These are phyloP conservation scores for Leucaena leucocephala DNA, from an alignment of 306 rosid species.

Conservation along the genomic window DNA sequence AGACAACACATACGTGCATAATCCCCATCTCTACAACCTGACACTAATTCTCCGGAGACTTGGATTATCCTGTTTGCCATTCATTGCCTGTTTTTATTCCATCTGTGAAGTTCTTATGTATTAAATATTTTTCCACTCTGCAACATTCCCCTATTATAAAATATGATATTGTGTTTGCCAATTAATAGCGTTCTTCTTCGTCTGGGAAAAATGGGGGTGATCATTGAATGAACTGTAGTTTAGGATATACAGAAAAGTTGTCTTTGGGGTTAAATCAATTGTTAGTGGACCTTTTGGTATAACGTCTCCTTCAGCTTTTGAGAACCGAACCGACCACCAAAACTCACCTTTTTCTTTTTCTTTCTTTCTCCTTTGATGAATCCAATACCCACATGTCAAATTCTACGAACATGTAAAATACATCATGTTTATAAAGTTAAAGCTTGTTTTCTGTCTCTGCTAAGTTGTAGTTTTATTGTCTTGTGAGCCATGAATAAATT, in stretches of 20 bases:
- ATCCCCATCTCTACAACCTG: not conserved
- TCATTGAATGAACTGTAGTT: not conserved
- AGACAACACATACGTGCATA: not conserved
- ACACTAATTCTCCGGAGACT: not conserved
- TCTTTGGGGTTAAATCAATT: conserved; percentile 29
- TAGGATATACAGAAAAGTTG: conserved; percentile 28
- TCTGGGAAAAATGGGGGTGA: not conserved
- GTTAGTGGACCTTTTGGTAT: conserved; percentile 16
- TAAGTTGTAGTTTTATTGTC: not conserved
- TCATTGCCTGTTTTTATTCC: too few relatives aligned
- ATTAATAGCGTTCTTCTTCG: not conserved
- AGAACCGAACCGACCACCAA: conserved; percentile 5
- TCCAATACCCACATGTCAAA: conserved; percentile 7
- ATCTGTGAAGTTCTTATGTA: not conserved
- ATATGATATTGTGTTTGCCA: conserved; percentile 1
- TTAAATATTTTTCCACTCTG: conserved; percentile 19
- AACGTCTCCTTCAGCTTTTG: conserved; percentile 1
- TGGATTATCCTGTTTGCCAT: too few relatives aligned
- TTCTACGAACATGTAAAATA: not conserved
- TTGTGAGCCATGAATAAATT: not conserved
- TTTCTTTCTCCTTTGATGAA: not conserved
- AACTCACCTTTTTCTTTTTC: not conserved
- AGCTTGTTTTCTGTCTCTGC: conserved; percentile 8
- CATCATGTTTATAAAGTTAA: not conserved
- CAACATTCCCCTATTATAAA: not conserved